phyloP scores from a whole-genome alignment of 2,329 filamentous ascomycete genomes.

The Ilyonectria sp. region DNA sequence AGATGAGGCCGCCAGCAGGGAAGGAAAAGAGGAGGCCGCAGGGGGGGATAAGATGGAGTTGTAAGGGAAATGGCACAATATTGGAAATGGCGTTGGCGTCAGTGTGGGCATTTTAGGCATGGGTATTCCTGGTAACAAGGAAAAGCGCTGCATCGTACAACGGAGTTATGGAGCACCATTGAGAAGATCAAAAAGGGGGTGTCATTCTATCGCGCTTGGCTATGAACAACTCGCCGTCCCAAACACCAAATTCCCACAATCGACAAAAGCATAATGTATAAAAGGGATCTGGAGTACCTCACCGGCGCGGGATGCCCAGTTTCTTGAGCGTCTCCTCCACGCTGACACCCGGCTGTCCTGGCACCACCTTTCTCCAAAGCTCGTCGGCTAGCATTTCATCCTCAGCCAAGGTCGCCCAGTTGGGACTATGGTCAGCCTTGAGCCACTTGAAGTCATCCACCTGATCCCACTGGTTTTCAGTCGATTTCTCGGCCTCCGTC shows the following conservation, averaged over 20 bases:
- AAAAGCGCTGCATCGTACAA: conserved; percentile 21
- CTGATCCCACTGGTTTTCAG: conserved; percentile 84
- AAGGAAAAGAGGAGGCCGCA: conserved; percentile 49
- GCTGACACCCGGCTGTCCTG: conserved; percentile 73
- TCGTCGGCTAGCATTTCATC: conserved; percentile 71
- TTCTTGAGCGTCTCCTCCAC: conserved; percentile 76
- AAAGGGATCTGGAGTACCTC: conserved; percentile 2
- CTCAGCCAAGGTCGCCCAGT: conserved; percentile 82
- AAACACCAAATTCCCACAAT: conserved; percentile 15
- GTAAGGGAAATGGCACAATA: conserved; percentile 39
- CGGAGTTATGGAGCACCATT: conserved; percentile 35
- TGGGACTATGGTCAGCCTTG: conserved; percentile 86
- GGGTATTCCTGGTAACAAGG: conserved; percentile 8
- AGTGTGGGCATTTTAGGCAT: conserved; percentile 9
- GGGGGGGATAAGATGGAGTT: conserved; percentile 60
- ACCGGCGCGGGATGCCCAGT: conserved; percentile 57
- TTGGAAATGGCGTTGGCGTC: conserved; percentile 26
- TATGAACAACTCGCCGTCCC: conserved; percentile 30
- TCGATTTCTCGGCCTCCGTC: conserved; percentile 49
- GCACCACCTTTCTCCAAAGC: conserved; percentile 79
- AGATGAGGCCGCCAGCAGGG: conserved; percentile 58
- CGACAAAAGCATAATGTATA: conserved; percentile 17
- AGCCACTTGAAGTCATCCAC: conserved; percentile 99
- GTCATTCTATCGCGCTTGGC: conserved; percentile 31
- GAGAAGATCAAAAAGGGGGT: conserved; percentile 20